Evolutionary conservation across 768 basidiomycete species (phyloP).

Genomic region (Leccinum variicolor): DNA sequence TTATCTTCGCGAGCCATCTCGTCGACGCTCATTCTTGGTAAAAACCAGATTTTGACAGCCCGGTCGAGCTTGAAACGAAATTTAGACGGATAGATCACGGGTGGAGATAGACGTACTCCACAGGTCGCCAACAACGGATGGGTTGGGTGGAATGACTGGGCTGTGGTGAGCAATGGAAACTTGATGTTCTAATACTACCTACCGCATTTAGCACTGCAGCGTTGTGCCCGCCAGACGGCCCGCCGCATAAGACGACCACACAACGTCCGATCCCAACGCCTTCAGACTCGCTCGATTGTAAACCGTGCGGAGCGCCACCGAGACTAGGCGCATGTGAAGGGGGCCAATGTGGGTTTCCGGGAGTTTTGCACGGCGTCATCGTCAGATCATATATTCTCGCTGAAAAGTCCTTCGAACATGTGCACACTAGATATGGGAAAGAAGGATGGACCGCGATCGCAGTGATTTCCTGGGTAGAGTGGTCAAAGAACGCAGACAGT

Average conservation of each 20-base stretch:
- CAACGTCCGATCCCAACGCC: conserved; percentile 60
- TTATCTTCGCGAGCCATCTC: conserved; percentile 63
- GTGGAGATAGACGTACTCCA: conserved; percentile 47
- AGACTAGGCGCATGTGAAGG: conserved; percentile 45
- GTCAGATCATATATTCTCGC: conserved; percentile 67
- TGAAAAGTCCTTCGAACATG: conserved; percentile 70
- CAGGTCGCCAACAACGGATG: conserved; percentile 72
- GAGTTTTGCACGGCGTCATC: conserved; percentile 27
- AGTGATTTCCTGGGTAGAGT: conserved; percentile 52
- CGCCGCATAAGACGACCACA: conserved; percentile 62
- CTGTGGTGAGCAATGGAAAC: conserved; percentile 1
- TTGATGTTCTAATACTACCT: conserved; percentile 15
- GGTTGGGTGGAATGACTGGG: conserved; percentile 64
- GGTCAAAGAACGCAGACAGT: conserved; percentile 4
- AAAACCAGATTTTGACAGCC: conserved; percentile 71
- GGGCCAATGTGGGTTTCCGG: conserved; percentile 59
- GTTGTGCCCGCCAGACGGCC: conserved; percentile 69
- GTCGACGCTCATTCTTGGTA: conserved; percentile 39
- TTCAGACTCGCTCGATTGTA: conserved; percentile 57
- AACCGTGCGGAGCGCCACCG: conserved; percentile 68
- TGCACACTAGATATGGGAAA: conserved; percentile 58
- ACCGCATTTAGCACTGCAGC: conserved; percentile 69
- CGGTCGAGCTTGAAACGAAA: conserved; percentile 56
- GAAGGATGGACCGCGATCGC: conserved; percentile 64
- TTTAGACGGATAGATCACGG: conserved; percentile 1